Conservation (phyloP, 352 stramenopile genomes). For the Halophytophthora batemanensis region DNA sequence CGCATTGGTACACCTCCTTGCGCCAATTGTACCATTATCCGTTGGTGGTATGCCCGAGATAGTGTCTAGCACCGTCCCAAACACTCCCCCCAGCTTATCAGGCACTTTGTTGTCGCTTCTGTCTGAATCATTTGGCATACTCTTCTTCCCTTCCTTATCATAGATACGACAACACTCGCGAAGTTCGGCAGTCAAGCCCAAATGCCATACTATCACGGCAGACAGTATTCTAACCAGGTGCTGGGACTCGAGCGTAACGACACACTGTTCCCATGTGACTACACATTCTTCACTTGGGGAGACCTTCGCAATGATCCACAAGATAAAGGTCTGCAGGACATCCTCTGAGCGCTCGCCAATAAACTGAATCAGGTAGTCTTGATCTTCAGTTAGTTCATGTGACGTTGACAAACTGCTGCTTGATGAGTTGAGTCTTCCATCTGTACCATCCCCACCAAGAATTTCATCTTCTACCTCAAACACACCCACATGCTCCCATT, state of each 20-base stretch:
- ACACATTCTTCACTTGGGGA: conserved; percentile 2
- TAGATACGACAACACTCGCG: conserved; percentile 12
- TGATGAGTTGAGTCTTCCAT: not conserved
- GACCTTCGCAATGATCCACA: conserved; percentile 11
- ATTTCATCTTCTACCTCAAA: conserved; percentile 60
- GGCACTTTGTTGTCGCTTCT: not conserved
- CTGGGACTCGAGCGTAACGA: conserved; percentile 7
- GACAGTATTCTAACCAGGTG: conserved; percentile 7
- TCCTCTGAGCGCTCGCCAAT: no score
- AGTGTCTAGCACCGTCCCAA: conserved; percentile 3
- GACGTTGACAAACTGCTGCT: not conserved
- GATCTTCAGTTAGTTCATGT: conserved; percentile 1
- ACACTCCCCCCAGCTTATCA: conserved; percentile 7
- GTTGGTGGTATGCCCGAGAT: no score
- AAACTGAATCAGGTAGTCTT: conserved; percentile 9
- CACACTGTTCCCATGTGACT: no score
- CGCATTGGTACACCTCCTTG: no score
- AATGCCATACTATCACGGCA: conserved; percentile 18
- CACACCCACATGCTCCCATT: conserved; percentile 42
- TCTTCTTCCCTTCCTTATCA: not conserved
- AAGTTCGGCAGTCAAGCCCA: conserved; percentile 17
- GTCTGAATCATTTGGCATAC: not conserved
- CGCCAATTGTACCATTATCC: no score
- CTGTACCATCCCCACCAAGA: conserved; percentile 7
- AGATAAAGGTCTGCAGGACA: no score